Evolutionary conservation across 176 grass and related monocot genomes (phyloP).

Genomic region (Stipa capillata): DNA sequence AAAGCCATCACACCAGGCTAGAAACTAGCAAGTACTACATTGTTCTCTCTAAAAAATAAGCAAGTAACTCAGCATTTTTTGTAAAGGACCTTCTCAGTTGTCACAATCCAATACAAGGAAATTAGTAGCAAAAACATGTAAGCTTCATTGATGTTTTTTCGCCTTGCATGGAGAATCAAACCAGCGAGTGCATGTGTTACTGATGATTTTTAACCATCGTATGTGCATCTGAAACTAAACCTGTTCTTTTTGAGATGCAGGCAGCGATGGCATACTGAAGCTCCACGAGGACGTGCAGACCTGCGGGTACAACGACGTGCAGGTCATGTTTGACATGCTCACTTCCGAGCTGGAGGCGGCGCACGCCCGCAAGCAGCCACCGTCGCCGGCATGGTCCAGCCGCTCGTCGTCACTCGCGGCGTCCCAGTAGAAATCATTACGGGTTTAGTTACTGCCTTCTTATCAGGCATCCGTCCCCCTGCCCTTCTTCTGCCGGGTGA

Average conservation of each 20-base stretch:
- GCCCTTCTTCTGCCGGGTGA: slow-evolving; percentile 23
- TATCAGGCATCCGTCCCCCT: slow-evolving; percentile 26
- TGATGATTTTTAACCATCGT: neutral
- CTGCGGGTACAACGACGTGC: slow-evolving; percentile 82
- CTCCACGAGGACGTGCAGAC: slow-evolving; percentile 75
- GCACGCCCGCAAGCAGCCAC: neutral
- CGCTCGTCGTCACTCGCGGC: neutral
- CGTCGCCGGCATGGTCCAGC: neutral
- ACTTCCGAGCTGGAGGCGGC: slow-evolving; percentile 56
- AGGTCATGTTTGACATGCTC: slow-evolving; percentile 90
- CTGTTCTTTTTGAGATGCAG: slow-evolving; percentile 18
- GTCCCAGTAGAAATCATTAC: neutral
- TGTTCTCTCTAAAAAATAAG: too few relatives aligned
- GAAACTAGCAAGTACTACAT: neutral
- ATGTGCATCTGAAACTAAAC: neutral
- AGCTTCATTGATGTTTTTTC: neutral
- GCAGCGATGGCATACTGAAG: slow-evolving; percentile 56
- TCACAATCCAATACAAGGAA: neutral
- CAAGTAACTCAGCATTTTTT: too few relatives aligned
- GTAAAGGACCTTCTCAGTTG: neutral
- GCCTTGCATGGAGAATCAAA: neutral
- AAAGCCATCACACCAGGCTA: neutral
- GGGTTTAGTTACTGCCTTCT: neutral
- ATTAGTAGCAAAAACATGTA: neutral
- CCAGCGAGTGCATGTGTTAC: neutral